These are phyloP conservation scores for Coemansia sp. DNA, from an alignment of 192 early-diverging fungal species.

Conservation along the genomic window DNA sequence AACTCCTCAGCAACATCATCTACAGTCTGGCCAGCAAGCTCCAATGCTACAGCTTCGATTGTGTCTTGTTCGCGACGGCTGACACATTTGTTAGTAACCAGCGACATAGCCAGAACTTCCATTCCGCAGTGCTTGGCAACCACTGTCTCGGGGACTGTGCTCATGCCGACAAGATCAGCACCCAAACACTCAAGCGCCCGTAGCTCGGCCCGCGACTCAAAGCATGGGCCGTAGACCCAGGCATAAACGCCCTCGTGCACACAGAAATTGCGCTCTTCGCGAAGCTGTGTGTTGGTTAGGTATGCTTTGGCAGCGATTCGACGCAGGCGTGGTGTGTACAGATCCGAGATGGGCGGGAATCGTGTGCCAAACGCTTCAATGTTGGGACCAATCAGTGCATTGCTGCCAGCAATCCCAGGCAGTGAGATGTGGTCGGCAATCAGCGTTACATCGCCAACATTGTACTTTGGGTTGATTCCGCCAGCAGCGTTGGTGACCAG, in stretches of 20 bases:
- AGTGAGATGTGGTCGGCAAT: constrained; percentile 79
- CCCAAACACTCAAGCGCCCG: constrained; percentile 69
- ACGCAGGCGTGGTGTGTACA: constrained; percentile 82
- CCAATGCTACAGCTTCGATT: constrained; percentile 34
- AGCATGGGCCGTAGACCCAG: constrained; percentile 84
- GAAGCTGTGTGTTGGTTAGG: constrained; percentile 34
- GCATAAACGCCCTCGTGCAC: constrained; percentile 84
- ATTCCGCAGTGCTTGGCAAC: constrained; percentile 85
- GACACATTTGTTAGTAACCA: constrained; percentile 80
- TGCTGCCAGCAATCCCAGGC: constrained; percentile 73
- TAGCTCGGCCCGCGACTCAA: constrained; percentile 86
- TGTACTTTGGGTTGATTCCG: constrained; percentile 74
- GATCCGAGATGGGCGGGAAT: constrained; percentile 84
- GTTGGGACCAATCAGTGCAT: constrained; percentile 86
- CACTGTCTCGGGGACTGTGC: constrained; percentile 85
- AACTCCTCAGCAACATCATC: constrained; percentile 28
- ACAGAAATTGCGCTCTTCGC: constrained; percentile 40
- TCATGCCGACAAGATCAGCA: constrained; percentile 92
- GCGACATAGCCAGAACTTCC: constrained; percentile 74
- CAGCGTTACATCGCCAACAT: constrained; percentile 83
- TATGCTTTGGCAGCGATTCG: constrained; percentile 49
- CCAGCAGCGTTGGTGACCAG: constrained; percentile 89
- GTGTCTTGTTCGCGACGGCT: constrained; percentile 39
- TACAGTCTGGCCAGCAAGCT: constrained; percentile 33
- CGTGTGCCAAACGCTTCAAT: constrained; percentile 78